Evolutionary conservation across 345 rosid genomes (phyloP).

Genomic region (Viola odorata): DNA sequence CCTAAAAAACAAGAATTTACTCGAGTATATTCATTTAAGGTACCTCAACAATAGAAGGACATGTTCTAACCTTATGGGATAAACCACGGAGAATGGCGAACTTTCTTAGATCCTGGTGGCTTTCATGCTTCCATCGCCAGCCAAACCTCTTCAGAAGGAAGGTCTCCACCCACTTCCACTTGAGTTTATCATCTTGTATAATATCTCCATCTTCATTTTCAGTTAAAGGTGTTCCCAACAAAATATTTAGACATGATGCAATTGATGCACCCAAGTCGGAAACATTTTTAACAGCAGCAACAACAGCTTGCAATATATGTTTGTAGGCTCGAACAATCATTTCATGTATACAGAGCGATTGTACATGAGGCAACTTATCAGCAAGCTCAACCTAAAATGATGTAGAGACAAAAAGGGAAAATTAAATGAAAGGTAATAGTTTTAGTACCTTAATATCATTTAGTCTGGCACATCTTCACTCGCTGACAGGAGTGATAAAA

Average conservation of each 20-base stretch:
- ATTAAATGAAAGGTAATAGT: background rate
- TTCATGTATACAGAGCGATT: constrained; percentile 33
- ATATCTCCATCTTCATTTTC: constrained; percentile 20
- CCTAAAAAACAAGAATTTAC: constrained; percentile 28
- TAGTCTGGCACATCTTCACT: no score
- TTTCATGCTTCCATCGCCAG: constrained; percentile 27
- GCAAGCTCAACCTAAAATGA: constrained; percentile 30
- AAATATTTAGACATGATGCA: constrained; percentile 27
- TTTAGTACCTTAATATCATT: no score
- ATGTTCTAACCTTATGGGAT: constrained; percentile 28
- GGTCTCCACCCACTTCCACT: constrained; percentile 32
- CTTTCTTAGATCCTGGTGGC: constrained; percentile 22
- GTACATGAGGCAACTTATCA: constrained; percentile 32
- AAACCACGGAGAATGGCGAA: constrained; percentile 31
- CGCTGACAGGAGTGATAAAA: no score
- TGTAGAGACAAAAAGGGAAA: background rate
- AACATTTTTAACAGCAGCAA: constrained; percentile 16
- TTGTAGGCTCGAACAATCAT: constrained; percentile 33
- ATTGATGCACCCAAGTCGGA: constrained; percentile 24
- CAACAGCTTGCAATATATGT: constrained; percentile 31
- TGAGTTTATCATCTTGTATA: constrained; percentile 18
- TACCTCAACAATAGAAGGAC: background rate
- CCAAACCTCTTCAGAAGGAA: constrained; percentile 27
- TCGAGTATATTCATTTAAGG: constrained; percentile 9
- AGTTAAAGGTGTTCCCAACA: constrained; percentile 24